phyloP scores from a whole-genome alignment of 2,329 filamentous ascomycete species.

The Onygena corvina region DNA sequence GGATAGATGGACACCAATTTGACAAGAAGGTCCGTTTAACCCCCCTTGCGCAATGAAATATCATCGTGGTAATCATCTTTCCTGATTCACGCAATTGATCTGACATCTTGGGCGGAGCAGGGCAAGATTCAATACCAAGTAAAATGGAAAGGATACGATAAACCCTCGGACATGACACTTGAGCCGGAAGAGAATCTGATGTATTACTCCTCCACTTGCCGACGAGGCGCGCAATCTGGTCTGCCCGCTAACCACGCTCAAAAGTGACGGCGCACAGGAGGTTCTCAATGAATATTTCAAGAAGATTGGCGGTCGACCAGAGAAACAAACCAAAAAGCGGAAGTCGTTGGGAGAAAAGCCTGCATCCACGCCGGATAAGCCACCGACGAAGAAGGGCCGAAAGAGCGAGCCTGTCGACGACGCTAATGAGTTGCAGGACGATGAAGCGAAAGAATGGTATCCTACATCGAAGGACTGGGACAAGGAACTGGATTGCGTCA shows the following conservation, averaged over 20 bases:
- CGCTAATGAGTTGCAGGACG: background rate
- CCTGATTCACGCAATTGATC: background rate
- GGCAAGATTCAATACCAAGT: slow-evolving; percentile 31
- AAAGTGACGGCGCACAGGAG: slow-evolving; percentile 28
- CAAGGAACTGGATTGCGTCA: slow-evolving; percentile 29
- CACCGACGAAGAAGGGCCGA: slow-evolving; percentile 22
- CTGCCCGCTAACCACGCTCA: slow-evolving; percentile 15
- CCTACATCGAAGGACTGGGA: slow-evolving; percentile 32
- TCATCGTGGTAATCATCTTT: background rate
- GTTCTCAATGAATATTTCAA: slow-evolving; percentile 32
- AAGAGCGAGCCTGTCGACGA: slow-evolving; percentile 5
- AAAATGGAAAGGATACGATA: slow-evolving; percentile 39
- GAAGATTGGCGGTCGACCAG: slow-evolving; percentile 32
- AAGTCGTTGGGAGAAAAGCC: slow-evolving; percentile 20
- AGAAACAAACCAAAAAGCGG: slow-evolving; percentile 17
- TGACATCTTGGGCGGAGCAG: slow-evolving; percentile 17
- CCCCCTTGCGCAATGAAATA: slow-evolving; percentile 2
- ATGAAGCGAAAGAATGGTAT: slow-evolving; percentile 18
- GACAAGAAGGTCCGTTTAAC: slow-evolving; percentile 24
- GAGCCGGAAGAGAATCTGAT: slow-evolving; percentile 36
- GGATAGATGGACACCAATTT: slow-evolving; percentile 29
- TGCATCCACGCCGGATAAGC: slow-evolving; percentile 19
- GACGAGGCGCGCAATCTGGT: background rate
- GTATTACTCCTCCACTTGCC: background rate
- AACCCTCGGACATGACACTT: slow-evolving; percentile 33